phyloP scores from a whole-genome alignment of 106 monocot species.

The Dioscorea alata region DNA sequence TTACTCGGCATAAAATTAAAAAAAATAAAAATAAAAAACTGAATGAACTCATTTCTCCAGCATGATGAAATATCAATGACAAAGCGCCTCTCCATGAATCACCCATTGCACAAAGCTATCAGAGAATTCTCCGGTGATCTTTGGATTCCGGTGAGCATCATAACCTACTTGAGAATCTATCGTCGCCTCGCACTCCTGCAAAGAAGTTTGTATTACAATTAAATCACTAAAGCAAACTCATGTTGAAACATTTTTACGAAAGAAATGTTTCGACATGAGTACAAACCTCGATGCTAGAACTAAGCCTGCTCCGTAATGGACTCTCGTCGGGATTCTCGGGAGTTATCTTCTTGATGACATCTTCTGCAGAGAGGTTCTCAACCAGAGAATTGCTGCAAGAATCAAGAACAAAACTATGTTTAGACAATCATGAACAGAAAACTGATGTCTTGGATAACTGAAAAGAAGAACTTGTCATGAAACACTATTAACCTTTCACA shows the following conservation, averaged over 20 bases:
- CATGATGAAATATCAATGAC: slow-evolving; percentile 10
- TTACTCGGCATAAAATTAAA: background rate
- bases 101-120: slow-evolving; percentile 53
- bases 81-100: slow-evolving; percentile 38
- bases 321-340: slow-evolving; percentile 4
- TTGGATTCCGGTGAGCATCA: slow-evolving; percentile 11
- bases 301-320: slow-evolving; percentile 16
- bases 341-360: slow-evolving; percentile 14
- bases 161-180: slow-evolving; percentile 5
- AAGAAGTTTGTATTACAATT: background rate
- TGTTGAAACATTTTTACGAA: background rate
- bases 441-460: no score
- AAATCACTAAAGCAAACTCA: background rate
- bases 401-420: no score
- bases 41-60: no score
- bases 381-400: slow-evolving; percentile 13
- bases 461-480: no score
- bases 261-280: background rate
- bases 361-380: slow-evolving; percentile 39
- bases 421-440: no score
- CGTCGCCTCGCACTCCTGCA: slow-evolving; percentile 6
- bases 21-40: background rate
- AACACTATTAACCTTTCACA: slow-evolving; percentile 40
- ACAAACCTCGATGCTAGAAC: slow-evolving; percentile 23
- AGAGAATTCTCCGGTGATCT: slow-evolving; percentile 24